Evolutionary conservation across 2,329 filamentous ascomycete genomes (phyloP).

Genomic region (Ramularia endophylla): DNA sequence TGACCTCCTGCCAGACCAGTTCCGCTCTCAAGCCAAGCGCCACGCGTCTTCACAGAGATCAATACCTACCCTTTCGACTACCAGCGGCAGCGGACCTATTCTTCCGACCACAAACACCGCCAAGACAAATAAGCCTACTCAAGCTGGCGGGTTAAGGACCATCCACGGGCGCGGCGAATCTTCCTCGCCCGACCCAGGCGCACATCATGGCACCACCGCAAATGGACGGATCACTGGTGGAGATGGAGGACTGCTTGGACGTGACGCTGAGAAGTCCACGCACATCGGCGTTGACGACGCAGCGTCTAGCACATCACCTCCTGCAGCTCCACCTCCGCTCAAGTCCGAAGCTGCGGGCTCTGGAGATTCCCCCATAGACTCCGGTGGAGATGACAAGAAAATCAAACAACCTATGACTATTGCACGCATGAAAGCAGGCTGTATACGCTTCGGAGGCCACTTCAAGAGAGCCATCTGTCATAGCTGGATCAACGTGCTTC

Average conservation of each 20-base stretch:
- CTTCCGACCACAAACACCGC: slow-evolving; percentile 23
- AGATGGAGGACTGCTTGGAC: slow-evolving; percentile 16
- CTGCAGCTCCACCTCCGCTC: slow-evolving; percentile 35
- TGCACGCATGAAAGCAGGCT: slow-evolving; percentile 46
- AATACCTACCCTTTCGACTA: slow-evolving; percentile 9
- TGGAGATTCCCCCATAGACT: slow-evolving; percentile 49
- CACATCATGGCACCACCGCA: slow-evolving; percentile 13
- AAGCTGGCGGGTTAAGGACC: slow-evolving; percentile 30
- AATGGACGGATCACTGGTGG: slow-evolving; percentile 25
- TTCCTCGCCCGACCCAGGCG: slow-evolving; percentile 17
- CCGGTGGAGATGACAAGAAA: slow-evolving; percentile 23
- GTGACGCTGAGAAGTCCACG: slow-evolving; percentile 23
- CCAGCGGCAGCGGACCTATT: slow-evolving; percentile 26
- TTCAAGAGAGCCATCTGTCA: slow-evolving; percentile 57
- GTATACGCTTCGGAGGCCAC: slow-evolving; percentile 49
- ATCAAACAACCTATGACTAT: slow-evolving; percentile 40
- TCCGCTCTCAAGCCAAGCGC: slow-evolving; percentile 45
- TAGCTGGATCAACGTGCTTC: slow-evolving; percentile 71
- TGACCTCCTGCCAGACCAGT: slow-evolving; percentile 48
- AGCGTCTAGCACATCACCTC: slow-evolving; percentile 20
- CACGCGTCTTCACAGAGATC: slow-evolving; percentile 26
- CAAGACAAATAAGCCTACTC: slow-evolving; percentile 18
- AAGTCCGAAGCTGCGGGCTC: slow-evolving; percentile 46
- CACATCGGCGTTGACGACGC: slow-evolving; percentile 18
- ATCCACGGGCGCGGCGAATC: slow-evolving; percentile 21